Evolutionary conservation across 179 eudicot genomes (phyloP).

Genomic region (Beta macrorhiza): DNA sequence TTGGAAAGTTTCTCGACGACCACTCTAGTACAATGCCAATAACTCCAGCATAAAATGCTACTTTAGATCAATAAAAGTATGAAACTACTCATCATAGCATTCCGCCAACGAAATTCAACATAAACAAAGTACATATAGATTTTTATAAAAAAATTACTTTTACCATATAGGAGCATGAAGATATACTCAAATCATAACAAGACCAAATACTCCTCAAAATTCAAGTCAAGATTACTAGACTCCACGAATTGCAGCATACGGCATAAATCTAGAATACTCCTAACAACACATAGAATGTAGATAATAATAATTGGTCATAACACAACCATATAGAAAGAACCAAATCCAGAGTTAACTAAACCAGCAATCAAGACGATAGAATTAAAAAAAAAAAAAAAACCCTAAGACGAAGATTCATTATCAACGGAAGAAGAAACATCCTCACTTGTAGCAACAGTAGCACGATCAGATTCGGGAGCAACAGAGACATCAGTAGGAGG

Average conservation of each 20-base stretch:
- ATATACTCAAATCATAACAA: no score
- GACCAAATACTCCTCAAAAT: no score
- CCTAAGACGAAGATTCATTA: conserved; percentile 37
- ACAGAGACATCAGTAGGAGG: conserved; percentile 23
- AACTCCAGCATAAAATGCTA: neutral
- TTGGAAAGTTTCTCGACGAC: neutral
- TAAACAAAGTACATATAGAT: neutral
- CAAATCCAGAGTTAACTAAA: neutral
- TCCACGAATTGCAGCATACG: no score
- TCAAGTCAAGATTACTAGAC: no score
- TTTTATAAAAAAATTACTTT: no score
- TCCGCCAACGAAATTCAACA: neutral
- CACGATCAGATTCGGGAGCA: conserved; percentile 23
- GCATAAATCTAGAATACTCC: neutral
- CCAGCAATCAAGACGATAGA: neutral
- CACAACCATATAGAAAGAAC: neutral
- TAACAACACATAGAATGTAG: neutral
- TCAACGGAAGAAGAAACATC: conserved; percentile 38
- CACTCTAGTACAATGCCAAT: neutral
- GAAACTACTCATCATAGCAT: neutral
- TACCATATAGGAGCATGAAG: no score
- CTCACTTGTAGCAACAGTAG: conserved; percentile 26
- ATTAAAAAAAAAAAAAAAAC: neutral
- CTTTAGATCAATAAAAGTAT: no score
- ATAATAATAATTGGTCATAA: neutral